Base-by-base conservation (phyloP, 306 rosid species). In the Vigna hirtella region DNA sequence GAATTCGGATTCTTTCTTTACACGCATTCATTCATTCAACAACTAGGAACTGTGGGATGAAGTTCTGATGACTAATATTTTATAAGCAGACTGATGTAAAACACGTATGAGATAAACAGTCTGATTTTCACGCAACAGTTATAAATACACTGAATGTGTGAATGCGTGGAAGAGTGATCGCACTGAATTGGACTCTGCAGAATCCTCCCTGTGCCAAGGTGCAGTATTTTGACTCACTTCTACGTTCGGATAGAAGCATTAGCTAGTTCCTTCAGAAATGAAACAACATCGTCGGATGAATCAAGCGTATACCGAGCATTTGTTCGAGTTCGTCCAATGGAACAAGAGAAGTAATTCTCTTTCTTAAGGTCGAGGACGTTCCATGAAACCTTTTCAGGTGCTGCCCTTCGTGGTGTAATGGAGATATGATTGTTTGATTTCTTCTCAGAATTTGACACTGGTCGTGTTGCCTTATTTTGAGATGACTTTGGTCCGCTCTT, bases 261-360 rank as follows among this genome's bases (percentile, higher is more conserved):
- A 2, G 89, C 85, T 51, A 93, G 82, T 38, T 90, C 85, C 86
- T 81, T 85, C 42, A 93, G 86, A 81, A 93, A 88, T 24, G 86
- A 17, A 45, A 88, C 93, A 12, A 90, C 94, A 9, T 90, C 94
- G n/a, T 88, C 94, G 0, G 98, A 77, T 0, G 94, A 82, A 70
- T 72, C 89, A 38, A 93, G 85, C 2, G 28, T 69, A 81, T 83
- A 93, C 26, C 98, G 87, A 74, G 98, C 98, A 79, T 83, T 85
- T 34, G 96, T 82, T 2, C 86, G 86, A 17, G 81, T 80, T 72
- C 98, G 70, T 24, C 96, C 98, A 38, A 93, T 91, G 10, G 98
- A 73, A 57, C 98, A 93, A 5, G 98, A 93, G 83, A 89, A 93
- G 90, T 93, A 93, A 70, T 93, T 93, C 82, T 90, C 98, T 67